phyloP scores from a whole-genome alignment of 306 rosid genomes.

The Sesbania bispinosa region DNA sequence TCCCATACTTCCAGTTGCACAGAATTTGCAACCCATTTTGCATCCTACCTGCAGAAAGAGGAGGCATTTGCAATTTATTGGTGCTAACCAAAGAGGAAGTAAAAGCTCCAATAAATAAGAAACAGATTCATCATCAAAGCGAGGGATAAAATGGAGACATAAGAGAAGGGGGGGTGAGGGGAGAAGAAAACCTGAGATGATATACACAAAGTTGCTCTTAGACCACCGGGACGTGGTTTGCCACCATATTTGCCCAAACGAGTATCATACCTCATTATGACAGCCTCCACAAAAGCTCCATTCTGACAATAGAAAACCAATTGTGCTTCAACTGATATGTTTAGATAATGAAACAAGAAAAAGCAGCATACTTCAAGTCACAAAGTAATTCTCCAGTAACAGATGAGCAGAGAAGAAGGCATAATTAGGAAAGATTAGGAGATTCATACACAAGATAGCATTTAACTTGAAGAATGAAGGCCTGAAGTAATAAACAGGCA shows the following conservation, averaged over 20 bases:
- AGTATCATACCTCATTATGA: slow-evolving; percentile 80
- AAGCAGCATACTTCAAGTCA: too few species aligned
- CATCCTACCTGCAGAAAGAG: slow-evolving; percentile 67
- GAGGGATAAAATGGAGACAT: too few species aligned
- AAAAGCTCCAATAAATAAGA: not conserved
- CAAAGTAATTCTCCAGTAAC: too few species aligned
- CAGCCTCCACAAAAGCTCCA: slow-evolving; percentile 85
- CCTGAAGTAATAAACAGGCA: too few species aligned
- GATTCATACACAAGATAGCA: too few species aligned
- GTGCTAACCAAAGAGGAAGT: not conserved
- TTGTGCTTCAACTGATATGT: too few species aligned
- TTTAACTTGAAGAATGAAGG: too few species aligned
- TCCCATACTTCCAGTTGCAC: slow-evolving; percentile 99
- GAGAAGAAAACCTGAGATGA: slow-evolving; percentile 97
- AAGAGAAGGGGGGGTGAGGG: too few species aligned
- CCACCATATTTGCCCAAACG: slow-evolving; percentile 78
- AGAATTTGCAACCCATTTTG: slow-evolving; percentile 96
- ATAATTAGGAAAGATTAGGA: too few species aligned
- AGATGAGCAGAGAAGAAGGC: too few species aligned
- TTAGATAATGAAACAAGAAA: too few species aligned
- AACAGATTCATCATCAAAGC: not conserved
- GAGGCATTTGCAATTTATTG: not conserved
- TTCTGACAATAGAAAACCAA: slow-evolving; percentile 29
- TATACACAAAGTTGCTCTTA: slow-evolving; percentile 74
- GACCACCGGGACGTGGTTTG: slow-evolving; percentile 78